Base-by-base conservation (phyloP, 805 yeast species). In the Candida pseudofarinosa region DNA sequence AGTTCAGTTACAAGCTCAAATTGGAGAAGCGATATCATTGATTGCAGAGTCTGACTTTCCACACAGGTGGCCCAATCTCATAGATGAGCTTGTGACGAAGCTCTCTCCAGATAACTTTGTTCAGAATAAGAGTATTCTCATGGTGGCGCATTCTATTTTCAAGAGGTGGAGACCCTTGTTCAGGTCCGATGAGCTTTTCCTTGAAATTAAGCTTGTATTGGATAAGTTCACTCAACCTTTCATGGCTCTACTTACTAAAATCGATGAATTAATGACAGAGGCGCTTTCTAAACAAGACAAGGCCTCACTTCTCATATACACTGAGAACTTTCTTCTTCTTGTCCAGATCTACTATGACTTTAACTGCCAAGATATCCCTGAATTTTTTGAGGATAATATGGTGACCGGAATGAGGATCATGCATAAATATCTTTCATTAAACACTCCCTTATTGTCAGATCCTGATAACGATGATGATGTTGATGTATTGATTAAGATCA, bases 11-110 rank as follows among this genome's bases (percentile, higher is more conserved):
- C 97, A 91, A 58, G 73, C 82, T n/a, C 99, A 95, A 67, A 78
- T 93, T 39, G 98, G 97, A 41, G 99, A 95, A 64, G 83, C 96
- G 1, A 82, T 95, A 43, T 81, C 96, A 13, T 71, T 87, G 41
- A 91, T 93, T 55, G 99, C 99, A 3, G 97, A 90, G 60, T 82
- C 89, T 45, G 99, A 93, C 61, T 93, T 93, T 67, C 99, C 99
- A 1, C 84, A 85, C 33, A 71, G 81, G 39, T 93, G 99, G 99
- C 80, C 81, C 1, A 74, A 76, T 40, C 73, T 93, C 47, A 69
- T 88, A 28, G 88, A 85, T 52, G 85, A 83, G 43, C 72, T 93
- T 47, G 87, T 89, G 0, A 55, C 71, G 1, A 82, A 81, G 56
- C 70, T 93, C 37, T 76, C 83, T 2, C 60, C 67, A 3, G 75